phyloP scores from a whole-genome alignment of 1,139 yeast genomes.

The Taphrina communis region DNA sequence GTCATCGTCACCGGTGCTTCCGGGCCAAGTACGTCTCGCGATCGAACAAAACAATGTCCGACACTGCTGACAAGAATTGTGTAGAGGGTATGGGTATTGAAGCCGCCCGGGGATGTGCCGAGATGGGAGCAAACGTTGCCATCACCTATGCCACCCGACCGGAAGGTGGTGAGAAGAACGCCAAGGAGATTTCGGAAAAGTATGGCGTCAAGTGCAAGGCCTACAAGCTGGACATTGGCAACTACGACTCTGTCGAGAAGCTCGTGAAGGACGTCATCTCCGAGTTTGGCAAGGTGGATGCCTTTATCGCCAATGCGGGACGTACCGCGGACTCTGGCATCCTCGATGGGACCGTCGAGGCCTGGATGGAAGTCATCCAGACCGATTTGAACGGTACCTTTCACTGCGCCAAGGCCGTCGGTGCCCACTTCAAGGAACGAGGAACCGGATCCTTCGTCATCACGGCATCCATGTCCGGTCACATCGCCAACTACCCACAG shows the following conservation, averaged over 20 bases:
- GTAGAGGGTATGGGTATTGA: slow-evolving; percentile 65
- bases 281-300: slow-evolving; percentile 80
- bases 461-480: slow-evolving; percentile 91
- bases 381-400: slow-evolving; percentile 77
- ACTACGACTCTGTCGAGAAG: slow-evolving; percentile 58
- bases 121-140: slow-evolving; percentile 90
- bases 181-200: slow-evolving; percentile 61
- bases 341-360: slow-evolving; percentile 64
- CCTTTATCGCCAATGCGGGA: slow-evolving; percentile 91
- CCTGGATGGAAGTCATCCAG: slow-evolving; percentile 72
- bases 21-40: slow-evolving; percentile 49
- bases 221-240: slow-evolving; percentile 72
- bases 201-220: slow-evolving; percentile 74
- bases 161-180: slow-evolving; percentile 65
- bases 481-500: slow-evolving; percentile 88
- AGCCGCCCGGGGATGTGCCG: slow-evolving; percentile 84
- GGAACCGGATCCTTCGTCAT: slow-evolving; percentile 76
- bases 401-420: slow-evolving; percentile 74
- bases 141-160: slow-evolving; percentile 64
- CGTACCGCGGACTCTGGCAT: slow-evolving; percentile 74
- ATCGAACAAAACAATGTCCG: too few relatives aligned
- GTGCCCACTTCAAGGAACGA: slow-evolving; percentile 71
- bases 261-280: slow-evolving; percentile 64
- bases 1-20: slow-evolving; percentile 91
- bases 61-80: neutral